Evolutionary conservation across 768 basidiomycete species (phyloP), one percentile per base, ranked within the genome.

Genomic region (Pilatotrama ljubarskyi): DNA sequence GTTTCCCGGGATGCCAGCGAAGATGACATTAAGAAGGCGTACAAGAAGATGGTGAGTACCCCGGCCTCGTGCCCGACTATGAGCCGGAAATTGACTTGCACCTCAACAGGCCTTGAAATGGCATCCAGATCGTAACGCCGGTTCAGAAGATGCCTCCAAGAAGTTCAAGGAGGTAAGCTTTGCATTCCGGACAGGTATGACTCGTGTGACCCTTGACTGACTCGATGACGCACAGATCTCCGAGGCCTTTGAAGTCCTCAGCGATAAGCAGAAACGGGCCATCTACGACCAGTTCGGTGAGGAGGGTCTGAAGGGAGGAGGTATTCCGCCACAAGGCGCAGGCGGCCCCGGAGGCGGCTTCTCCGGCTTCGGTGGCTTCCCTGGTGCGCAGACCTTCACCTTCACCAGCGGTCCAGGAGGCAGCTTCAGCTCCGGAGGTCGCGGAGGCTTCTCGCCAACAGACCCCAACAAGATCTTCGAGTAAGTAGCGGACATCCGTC

Each of bases 201-300:
- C 41, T 46, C 42, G 51, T 22, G 52, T 54, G 38, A 51, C 42
- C 22, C 17, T 24, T 14, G 4, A 8, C 61, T 55, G n/a, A 52
- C 55, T 14, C 43, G 5, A 14, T 29, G 43, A 36, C 2, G n/a
- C 22, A 5, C 50, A 96, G 90, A 84, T 98, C 46, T 91, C 91
- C 32, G 96, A 98, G 77, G 95, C 94, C 0, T 98, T 96, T 68
- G 96, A 98, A 71, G 95, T 96, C 26, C 85, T 98, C 56, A 91
- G 83, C 51, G 94, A 97, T 74, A 84, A 85, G 72, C 80, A 93
- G 70, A 94, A 93, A 69, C 88, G 92, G 22, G 75, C 90, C 0
- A 70, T 93, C 7, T 98, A 95, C 64, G 95, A 97, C 73, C 93
- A 97, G 66, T 88, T 95, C 55, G 96, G 96, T 36, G 95, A 97